Base-by-base conservation (phyloP, 1,284 basidiomycete genomes). In the Microbotryomycetes sp. region DNA sequence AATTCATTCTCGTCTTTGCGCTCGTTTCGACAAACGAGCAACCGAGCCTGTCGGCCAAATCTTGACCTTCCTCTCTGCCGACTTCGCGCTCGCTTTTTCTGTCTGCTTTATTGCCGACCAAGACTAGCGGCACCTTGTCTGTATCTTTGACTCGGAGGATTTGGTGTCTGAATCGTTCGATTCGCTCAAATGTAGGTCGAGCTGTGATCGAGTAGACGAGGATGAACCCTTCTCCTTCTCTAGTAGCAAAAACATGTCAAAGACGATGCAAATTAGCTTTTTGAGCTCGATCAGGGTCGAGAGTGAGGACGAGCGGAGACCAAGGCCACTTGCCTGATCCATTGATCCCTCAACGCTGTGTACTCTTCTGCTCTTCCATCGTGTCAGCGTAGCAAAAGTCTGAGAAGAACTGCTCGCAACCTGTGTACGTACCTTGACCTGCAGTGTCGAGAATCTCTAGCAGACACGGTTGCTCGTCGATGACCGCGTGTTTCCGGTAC, bases 221-320 rank as follows among this genome's bases (percentile, higher is more conserved):
- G 9, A 77, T 62, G 67, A 77, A 77, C 5, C 75, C 76, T 56
- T 77, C 75, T 11, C 76, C 76, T 65, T 77, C 76, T 28, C 76
- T 73, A 62, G 26, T 23, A 13, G 7, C 15, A 27, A 46, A 45
- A 31, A 54, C 48, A 31, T 18, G 26, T 18, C 18, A 52, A 29
- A n/a, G 18, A 18, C 51, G 15, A 6, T 57, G 13, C 18, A 23
- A 54, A 9, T 47, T 16, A 26, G 7, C 7, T 55, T 18, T n/a
- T 51, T n/a, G 35, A 41, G 35, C 35, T 41, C 35, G 35, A 18
- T 3, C 30, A 23, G 47, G 35, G 56, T 45, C 16, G n/a, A 24
- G 15, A 54, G 18, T 21, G 21, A 50, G 27, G 3, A 45, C 3
- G 3, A 3, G 26, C 15, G 15, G 41, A 3, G 13, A 16, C 7